Evolutionary conservation across 306 rosid genomes (phyloP).

Genomic region (Glycine soja): DNA sequence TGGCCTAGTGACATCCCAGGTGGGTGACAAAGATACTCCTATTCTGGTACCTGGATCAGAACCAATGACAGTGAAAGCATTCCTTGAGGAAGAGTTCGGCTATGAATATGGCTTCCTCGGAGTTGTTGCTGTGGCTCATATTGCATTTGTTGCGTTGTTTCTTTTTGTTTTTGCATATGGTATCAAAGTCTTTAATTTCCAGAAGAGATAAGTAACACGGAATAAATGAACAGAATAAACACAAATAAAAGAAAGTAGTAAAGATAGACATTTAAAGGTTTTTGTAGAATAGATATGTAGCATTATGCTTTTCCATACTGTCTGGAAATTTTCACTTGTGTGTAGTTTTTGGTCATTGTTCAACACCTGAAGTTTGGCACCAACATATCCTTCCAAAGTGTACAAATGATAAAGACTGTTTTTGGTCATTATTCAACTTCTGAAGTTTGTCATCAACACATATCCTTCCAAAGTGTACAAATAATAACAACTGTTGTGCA

Average conservation of each 20-base stretch:
- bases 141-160: slow-evolving; percentile 52
- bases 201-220: slow-evolving; percentile 49
- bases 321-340: slow-evolving; percentile 6
- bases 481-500: no score
- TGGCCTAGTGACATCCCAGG: slow-evolving; percentile 66
- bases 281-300: background rate
- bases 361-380: background rate
- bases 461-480: background rate
- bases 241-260: background rate
- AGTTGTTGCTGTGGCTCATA: slow-evolving; percentile 57
- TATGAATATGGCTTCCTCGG: slow-evolving; percentile 58
- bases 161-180: slow-evolving; percentile 59
- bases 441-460: background rate
- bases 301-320: no score
- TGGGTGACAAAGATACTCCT: slow-evolving; percentile 51
- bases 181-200: slow-evolving; percentile 63
- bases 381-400: no score
- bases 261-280: background rate
- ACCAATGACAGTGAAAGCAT: slow-evolving; percentile 45
- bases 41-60: slow-evolving; percentile 53
- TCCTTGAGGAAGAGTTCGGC: slow-evolving; percentile 49
- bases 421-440: background rate
- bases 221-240: slow-evolving; percentile 18
- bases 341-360: background rate
- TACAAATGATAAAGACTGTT: no score